Conservation (phyloP, 768 basidiomycete genomes). For the Chlorophyllum brunneum region DNA sequence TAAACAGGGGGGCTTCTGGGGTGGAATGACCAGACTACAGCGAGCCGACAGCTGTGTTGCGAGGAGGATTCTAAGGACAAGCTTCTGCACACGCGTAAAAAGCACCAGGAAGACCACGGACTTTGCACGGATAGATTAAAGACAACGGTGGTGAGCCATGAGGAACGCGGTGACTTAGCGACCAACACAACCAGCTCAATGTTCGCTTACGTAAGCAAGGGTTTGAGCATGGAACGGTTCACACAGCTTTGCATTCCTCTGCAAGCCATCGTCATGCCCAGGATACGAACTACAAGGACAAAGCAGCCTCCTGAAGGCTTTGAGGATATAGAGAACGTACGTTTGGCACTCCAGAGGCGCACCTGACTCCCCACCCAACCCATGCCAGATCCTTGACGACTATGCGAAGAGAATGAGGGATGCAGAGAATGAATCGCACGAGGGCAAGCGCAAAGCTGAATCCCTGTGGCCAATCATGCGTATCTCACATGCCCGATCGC, state of each 20-base stretch:
- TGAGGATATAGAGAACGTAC: constrained; percentile 85
- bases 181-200: constrained; percentile 1
- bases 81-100: constrained; percentile 17
- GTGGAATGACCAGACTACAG: constrained; percentile 6
- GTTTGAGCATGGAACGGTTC: background rate
- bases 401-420: constrained; percentile 99
- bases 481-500: constrained; percentile 91
- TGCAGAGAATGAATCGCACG: constrained; percentile 97
- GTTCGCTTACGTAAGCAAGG: constrained; percentile 20
- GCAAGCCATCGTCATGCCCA: constrained; percentile 63
- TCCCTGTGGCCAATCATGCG: constrained; percentile 98
- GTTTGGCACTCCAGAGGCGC: constrained; percentile 18
- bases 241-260: background rate
- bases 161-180: background rate
- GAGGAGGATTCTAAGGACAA: background rate
- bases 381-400: constrained; percentile 84
- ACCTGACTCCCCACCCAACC: constrained; percentile 3
- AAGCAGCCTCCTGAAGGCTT: constrained; percentile 94
- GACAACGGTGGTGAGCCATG: constrained; percentile 6
- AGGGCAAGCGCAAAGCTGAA: constrained; percentile 94
- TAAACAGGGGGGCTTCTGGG: constrained; percentile 1
- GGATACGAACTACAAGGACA: constrained; percentile 88
- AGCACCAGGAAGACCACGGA: constrained; percentile 7
- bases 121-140: constrained; percentile 3
- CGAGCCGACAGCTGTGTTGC: constrained; percentile 14